Evolutionary conservation across 2,329 filamentous ascomycete genomes (phyloP).

Genomic region (Magnaporthiopsis rhizophila): DNA sequence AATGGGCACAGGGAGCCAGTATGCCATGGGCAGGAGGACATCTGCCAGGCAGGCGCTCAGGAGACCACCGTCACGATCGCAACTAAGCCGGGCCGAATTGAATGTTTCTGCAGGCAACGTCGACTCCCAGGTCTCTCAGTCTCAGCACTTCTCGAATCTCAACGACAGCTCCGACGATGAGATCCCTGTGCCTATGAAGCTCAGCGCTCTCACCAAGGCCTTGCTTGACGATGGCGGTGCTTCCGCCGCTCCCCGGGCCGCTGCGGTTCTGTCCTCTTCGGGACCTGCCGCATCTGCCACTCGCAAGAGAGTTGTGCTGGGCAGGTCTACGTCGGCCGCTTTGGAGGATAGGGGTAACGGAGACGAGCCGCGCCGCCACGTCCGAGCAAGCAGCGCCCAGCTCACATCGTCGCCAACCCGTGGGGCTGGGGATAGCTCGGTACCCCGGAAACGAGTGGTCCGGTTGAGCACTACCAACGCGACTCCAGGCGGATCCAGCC

Average conservation of each 20-base stretch:
- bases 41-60: conserved; percentile 49
- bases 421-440: conserved; percentile 43
- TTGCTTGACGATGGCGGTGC: conserved; percentile 58
- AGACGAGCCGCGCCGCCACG: conserved; percentile 23
- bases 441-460: conserved; percentile 46
- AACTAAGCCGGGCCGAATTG: conserved; percentile 36
- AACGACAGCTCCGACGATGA: conserved; percentile 94
- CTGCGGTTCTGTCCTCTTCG: conserved; percentile 16
- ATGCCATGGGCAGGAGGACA: conserved; percentile 40
- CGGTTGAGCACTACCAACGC: conserved; percentile 38
- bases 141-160: conserved; percentile 40
- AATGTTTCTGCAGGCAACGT: conserved; percentile 24
- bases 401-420: conserved; percentile 34
- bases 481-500: conserved; percentile 27
- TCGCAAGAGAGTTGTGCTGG: conserved; percentile 42
- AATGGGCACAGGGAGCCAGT: conserved; percentile 36
- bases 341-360: conserved; percentile 29
- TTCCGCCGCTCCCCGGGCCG: conserved; percentile 19
- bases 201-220: conserved; percentile 86
- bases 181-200: conserved; percentile 83
- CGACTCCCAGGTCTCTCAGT: conserved; percentile 18
- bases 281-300: conserved; percentile 35
- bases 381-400: conserved; percentile 41
- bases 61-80: conserved; percentile 38
- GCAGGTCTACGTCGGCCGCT: conserved; percentile 32